A percentile compares a stretch with the other conserved stretches of the same genome.
Conservation (phyloP, 441 rosid genomes). For the Aquilaria agallochum region DNA sequence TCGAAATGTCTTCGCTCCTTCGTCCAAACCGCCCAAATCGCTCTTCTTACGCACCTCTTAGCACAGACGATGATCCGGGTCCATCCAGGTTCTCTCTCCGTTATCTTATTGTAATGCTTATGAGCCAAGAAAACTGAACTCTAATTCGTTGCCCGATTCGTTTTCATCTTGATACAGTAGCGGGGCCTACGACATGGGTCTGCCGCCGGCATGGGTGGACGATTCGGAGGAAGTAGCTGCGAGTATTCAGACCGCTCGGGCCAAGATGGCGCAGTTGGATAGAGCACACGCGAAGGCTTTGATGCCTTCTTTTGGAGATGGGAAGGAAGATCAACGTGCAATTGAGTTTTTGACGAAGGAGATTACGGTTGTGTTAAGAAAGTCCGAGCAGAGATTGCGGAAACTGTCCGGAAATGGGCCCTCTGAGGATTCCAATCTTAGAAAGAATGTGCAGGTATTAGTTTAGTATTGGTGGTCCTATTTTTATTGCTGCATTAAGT, state of each 20-base stretch:
- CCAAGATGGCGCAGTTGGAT: constrained; percentile 66
- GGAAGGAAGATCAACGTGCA: constrained; percentile 63
- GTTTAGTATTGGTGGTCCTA: constrained; percentile 5
- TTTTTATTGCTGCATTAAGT: background rate
- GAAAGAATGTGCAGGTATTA: constrained; percentile 93
- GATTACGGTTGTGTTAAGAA: constrained; percentile 61
- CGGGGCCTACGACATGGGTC: constrained; percentile 67
- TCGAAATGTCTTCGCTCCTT: constrained; percentile 79
- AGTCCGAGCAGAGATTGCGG: constrained; percentile 72
- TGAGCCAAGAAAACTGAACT: background rate
- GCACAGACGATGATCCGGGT: constrained; percentile 80
- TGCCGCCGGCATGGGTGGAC: constrained; percentile 92
- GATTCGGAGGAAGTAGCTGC: constrained; percentile 74
- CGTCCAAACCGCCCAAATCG: constrained; percentile 53
- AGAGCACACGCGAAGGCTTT: constrained; percentile 89
- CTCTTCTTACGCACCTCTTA: constrained; percentile 66
- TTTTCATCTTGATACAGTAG: constrained; percentile 41
- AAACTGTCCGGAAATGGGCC: constrained; percentile 58
- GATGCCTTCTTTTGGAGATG: constrained; percentile 93
- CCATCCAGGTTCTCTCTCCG: constrained; percentile 46
- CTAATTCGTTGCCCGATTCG: background rate
- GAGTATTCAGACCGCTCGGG: constrained; percentile 63
- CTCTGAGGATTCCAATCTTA: constrained; percentile 80
- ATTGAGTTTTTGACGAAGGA: constrained; percentile 76
- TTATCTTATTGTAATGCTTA: constrained; percentile 1